phyloP scores from a whole-genome alignment of 2,329 filamentous ascomycete species.

The Claviceps monticola region DNA sequence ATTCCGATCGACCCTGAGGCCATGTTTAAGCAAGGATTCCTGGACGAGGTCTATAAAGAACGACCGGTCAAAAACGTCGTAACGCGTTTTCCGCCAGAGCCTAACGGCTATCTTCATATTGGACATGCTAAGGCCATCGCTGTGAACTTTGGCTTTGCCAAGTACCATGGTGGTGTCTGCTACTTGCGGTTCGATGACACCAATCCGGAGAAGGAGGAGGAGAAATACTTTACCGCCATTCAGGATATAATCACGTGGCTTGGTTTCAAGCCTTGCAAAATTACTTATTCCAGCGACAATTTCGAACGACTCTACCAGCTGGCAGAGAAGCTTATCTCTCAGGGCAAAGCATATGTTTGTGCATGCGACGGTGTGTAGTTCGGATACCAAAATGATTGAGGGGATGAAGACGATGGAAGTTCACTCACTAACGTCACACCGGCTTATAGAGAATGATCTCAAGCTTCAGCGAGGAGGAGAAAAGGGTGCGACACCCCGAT shows the following conservation, averaged over 20 bases:
- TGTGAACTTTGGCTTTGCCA: constrained; percentile 91
- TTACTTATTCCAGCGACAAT: constrained; percentile 79
- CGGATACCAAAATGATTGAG: background rate
- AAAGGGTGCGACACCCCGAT: constrained; percentile 53
- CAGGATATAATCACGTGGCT: constrained; percentile 80
- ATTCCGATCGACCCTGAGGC: constrained; percentile 36
- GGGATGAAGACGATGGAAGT: too few relatives aligned
- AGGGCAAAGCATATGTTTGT: constrained; percentile 65
- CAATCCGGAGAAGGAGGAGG: constrained; percentile 86
- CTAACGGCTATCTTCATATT: constrained; percentile 87
- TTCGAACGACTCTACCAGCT: constrained; percentile 74
- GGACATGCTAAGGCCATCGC: constrained; percentile 93
- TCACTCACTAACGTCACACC: background rate
- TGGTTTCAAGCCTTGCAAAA: constrained; percentile 31
- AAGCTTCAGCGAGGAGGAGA: constrained; percentile 77
- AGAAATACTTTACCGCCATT: constrained; percentile 81
- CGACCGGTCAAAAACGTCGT: constrained; percentile 46
- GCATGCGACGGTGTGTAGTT: constrained; percentile 56
- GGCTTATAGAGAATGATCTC: constrained; percentile 50
- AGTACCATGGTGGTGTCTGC: constrained; percentile 54
- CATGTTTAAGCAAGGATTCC: constrained; percentile 72
- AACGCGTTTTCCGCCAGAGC: constrained; percentile 71
- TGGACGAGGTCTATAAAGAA: constrained; percentile 57
- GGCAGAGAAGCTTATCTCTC: constrained; percentile 64
- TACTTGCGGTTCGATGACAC: constrained; percentile 69